Conservation (phyloP, 768 basidiomycete species). For the Dacryopinax primogenitus region DNA sequence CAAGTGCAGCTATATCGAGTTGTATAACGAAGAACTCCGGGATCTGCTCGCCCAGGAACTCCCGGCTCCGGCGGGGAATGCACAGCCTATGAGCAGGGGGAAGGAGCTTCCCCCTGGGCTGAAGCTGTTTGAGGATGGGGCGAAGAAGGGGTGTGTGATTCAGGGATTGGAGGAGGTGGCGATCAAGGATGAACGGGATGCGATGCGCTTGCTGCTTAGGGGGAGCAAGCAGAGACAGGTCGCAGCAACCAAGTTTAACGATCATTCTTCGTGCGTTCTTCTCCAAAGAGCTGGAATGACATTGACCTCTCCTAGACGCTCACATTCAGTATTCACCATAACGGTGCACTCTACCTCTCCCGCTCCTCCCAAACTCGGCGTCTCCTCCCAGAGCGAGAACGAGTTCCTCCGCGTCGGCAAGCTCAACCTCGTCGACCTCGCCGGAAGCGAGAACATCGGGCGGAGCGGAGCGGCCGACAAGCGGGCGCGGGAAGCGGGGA, state of each 20-base stretch:
- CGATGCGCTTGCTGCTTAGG: slow-evolving; percentile 69
- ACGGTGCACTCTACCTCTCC: slow-evolving; percentile 68
- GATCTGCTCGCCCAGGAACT: slow-evolving; percentile 81
- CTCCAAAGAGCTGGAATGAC: not conserved
- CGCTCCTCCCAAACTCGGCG: slow-evolving; percentile 32
- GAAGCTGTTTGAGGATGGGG: slow-evolving; percentile 86
- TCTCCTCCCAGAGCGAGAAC: slow-evolving; percentile 52
- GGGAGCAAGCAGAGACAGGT: slow-evolving; percentile 86
- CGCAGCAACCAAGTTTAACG: slow-evolving; percentile 94
- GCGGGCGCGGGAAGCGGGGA: slow-evolving; percentile 89
- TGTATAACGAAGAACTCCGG: slow-evolving; percentile 96
- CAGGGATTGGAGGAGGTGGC: slow-evolving; percentile 86
- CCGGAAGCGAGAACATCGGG: slow-evolving; percentile 95
- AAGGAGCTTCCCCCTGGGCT: slow-evolving; percentile 40
- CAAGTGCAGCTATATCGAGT: slow-evolving; percentile 83
- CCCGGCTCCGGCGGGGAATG: slow-evolving; percentile 47
- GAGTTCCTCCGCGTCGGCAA: slow-evolving; percentile 89
- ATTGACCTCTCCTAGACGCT: slow-evolving; percentile 44
- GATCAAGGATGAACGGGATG: slow-evolving; percentile 72
- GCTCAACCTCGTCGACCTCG: slow-evolving; percentile 91
- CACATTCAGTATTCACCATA: slow-evolving; percentile 95
- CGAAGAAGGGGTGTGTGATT: slow-evolving; percentile 79
- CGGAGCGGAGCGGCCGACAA: slow-evolving; percentile 91
- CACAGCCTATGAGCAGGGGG: slow-evolving; percentile 69
- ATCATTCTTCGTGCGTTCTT: slow-evolving; percentile 50